A percentile compares a stretch with the other conserved stretches of the same genome.
Conservation (phyloP, 257 asterid genomes). For the Prunella vulgaris region DNA sequence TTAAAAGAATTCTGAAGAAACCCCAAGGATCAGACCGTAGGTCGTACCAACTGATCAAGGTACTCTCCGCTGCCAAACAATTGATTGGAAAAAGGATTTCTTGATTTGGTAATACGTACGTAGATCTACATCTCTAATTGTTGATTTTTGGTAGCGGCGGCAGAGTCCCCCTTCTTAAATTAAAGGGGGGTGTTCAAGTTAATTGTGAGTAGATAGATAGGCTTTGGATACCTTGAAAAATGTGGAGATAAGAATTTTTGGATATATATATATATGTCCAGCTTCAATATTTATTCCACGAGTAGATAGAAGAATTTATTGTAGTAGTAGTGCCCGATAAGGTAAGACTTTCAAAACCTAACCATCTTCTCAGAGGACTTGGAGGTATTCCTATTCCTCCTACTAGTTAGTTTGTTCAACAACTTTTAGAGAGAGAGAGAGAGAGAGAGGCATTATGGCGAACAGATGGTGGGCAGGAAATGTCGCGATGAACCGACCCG, state of each 20-base stretch:
- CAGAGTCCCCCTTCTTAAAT: no score
- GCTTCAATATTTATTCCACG: not conserved
- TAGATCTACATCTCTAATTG: not conserved
- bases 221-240: not conserved
- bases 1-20: not conserved
- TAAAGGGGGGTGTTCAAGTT: no score
- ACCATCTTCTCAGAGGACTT: not conserved
- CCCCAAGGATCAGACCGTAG: not conserved
- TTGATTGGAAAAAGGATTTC: not conserved
- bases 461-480: constrained; percentile 83
- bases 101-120: not conserved
- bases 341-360: not conserved
- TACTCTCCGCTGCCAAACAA: not conserved
- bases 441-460: constrained; percentile 38
- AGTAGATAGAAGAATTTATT: not conserved
- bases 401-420: constrained; percentile 21
- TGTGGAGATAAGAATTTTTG: constrained; percentile 11
- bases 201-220: not conserved
- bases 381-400: no score
- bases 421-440: constrained; percentile 10
- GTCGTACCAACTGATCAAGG: not conserved
- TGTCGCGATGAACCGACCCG: constrained; percentile 44
- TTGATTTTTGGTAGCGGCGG: no score
- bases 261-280: not conserved
- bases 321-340: not conserved